Conservation (phyloP, 176 grass and related monocot species). For the Cenchrus americanus region DNA sequence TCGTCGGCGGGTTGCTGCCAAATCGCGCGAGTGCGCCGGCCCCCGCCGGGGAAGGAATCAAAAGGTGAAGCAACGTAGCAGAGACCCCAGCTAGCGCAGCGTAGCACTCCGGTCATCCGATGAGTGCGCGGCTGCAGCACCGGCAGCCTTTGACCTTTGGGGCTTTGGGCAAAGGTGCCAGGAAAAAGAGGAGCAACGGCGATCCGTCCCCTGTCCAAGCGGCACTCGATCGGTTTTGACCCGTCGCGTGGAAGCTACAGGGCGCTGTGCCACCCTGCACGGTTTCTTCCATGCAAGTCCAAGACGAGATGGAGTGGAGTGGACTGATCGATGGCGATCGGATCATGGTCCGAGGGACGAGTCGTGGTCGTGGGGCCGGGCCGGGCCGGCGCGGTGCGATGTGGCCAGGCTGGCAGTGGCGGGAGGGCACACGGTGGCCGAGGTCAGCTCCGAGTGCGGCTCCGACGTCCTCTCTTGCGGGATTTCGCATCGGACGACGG, state of each 20-base stretch:
- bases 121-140: neutral
- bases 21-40: too few species aligned
- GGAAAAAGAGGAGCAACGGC: neutral
- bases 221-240: slow-evolving; percentile 37
- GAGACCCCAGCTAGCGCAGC: neutral
- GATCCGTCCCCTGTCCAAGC: neutral
- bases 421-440: too few species aligned
- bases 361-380: too few species aligned
- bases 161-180: slow-evolving; percentile 23
- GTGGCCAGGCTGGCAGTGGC: too few species aligned
- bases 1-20: neutral
- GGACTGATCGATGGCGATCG: neutral
- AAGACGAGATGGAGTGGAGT: neutral
- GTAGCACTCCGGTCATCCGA: too few species aligned
- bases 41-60: neutral
- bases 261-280: too few species aligned
- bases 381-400: too few species aligned
- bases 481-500: too few species aligned
- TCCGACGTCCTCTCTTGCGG: too few species aligned
- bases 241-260: slow-evolving; percentile 32
- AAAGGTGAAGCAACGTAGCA: neutral
- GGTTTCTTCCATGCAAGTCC: too few species aligned
- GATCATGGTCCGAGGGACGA: too few species aligned
- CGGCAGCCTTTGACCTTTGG: slow-evolving; percentile 2
- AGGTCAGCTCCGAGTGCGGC: too few species aligned